These are phyloP conservation scores for Adansonia rubrostipa DNA, from an alignment of 441 rosid genomes.

Conservation along the genomic window DNA sequence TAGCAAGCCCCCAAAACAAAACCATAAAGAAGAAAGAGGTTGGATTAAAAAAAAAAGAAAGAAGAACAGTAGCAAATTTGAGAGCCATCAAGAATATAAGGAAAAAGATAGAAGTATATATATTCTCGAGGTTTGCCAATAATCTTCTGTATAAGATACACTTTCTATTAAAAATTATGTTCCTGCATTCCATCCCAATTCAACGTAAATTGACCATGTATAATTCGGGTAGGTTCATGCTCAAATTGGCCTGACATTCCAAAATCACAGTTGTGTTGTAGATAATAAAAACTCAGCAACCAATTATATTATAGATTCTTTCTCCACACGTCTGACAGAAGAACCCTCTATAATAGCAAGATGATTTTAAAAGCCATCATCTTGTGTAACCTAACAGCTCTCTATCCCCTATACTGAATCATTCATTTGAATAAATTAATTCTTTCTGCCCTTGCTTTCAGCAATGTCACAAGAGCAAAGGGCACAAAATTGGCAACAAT, in stretches of 20 bases:
- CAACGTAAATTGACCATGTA: not conserved
- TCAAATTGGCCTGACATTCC: slow-evolving; percentile 8
- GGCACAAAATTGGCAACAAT: not conserved
- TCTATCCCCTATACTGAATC: slow-evolving; percentile 14
- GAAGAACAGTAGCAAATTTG: slow-evolving; percentile 16
- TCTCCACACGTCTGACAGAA: not conserved
- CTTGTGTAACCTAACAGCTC: slow-evolving; percentile 20
- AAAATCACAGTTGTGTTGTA: not conserved
- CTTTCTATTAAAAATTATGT: not conserved
- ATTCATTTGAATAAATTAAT: slow-evolving; percentile 17
- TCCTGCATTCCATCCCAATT: slow-evolving; percentile 12
- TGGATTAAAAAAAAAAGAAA: not conserved
- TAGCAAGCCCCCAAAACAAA: slow-evolving; percentile 8
- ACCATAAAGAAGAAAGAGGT: not conserved
- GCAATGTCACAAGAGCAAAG: slow-evolving; percentile 18
- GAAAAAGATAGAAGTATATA: not conserved
- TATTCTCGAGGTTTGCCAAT: not conserved
- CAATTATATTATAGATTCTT: not conserved
- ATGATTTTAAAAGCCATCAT: not conserved
- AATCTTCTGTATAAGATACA: not conserved
- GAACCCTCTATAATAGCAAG: not conserved
- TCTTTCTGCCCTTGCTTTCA: not conserved
- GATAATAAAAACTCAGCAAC: slow-evolving; percentile 2
- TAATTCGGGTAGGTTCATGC: not conserved
- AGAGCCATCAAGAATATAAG: not conserved